phyloP scores from a whole-genome alignment of 345 rosid genomes.

The Gossypium longicalyx region DNA sequence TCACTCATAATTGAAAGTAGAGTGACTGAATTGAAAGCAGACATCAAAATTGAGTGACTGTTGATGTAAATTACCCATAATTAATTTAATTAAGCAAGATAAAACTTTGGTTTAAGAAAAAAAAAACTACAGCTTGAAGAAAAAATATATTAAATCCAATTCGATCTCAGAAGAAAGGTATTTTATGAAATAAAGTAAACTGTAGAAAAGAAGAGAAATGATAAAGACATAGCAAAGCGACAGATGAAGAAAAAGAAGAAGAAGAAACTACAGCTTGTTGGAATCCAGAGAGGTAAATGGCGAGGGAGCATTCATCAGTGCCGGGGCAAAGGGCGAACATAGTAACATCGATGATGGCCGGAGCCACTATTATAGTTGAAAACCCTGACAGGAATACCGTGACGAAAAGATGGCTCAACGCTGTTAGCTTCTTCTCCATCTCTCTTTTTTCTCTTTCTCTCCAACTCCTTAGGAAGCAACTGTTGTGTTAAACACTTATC shows the following conservation, averaged over 20 bases:
- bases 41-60: too few relatives aligned
- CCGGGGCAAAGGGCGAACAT: slow-evolving; percentile 74
- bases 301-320: slow-evolving; percentile 67
- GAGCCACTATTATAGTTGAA: slow-evolving; percentile 37
- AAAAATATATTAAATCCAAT: too few relatives aligned
- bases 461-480: too few relatives aligned
- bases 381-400: slow-evolving; percentile 53
- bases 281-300: slow-evolving; percentile 75
- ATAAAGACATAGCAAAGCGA: not conserved
- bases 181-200: too few relatives aligned
- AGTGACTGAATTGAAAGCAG: too few relatives aligned
- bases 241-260: not conserved
- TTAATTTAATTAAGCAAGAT: not conserved
- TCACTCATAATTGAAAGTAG: too few relatives aligned
- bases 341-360: slow-evolving; percentile 75
- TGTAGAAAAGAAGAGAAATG: not conserved
- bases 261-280: slow-evolving; percentile 64
- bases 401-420: slow-evolving; percentile 48
- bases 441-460: not conserved
- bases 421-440: slow-evolving; percentile 25
- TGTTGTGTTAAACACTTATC: too few relatives aligned
- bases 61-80: too few relatives aligned
- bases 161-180: too few relatives aligned
- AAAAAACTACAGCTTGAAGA: too few relatives aligned
- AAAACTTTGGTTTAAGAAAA: too few relatives aligned